A percentile compares a stretch with the other conserved stretches of the same genome.
These are phyloP conservation scores for Speleostelium caveatum DNA, from an alignment of 78 protist genomes.

Conservation along the genomic window DNA sequence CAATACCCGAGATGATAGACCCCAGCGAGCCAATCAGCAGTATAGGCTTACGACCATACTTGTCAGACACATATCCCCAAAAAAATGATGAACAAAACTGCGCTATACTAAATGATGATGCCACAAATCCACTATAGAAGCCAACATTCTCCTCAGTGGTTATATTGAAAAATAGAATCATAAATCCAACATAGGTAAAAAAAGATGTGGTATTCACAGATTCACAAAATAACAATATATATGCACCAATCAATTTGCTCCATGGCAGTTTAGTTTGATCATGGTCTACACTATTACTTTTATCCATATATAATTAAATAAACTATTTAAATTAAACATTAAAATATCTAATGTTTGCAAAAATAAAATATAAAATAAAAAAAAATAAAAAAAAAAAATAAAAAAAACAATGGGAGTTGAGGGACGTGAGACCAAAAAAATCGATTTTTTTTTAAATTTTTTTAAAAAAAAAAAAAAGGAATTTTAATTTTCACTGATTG, in stretches of 20 bases:
- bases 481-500: too few relatives aligned
- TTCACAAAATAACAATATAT: conserved; percentile 44
- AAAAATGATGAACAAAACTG: conserved; percentile 48
- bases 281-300: too few relatives aligned
- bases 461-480: too few relatives aligned
- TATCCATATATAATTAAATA: too few relatives aligned
- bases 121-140: conserved; percentile 53
- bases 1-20: conserved; percentile 20
- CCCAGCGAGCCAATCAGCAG: conserved; percentile 39
- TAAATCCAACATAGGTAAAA: conserved; percentile 34
- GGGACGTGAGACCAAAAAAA: too few relatives aligned
- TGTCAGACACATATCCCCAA: conserved; percentile 72
- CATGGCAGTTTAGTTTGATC: not conserved
- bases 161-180: conserved; percentile 14
- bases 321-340: too few relatives aligned
- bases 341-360: too few relatives aligned
- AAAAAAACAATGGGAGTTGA: too few relatives aligned
- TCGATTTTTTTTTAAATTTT: too few relatives aligned
- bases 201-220: conserved; percentile 48
- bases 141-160: conserved; percentile 35
- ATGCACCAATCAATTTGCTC: conserved; percentile 8
- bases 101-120: conserved; percentile 37
- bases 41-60: conserved; percentile 61
- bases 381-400: too few relatives aligned
- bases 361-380: too few relatives aligned